A percentile compares a stretch with the other conserved stretches of the same genome.
Conservation (phyloP, 1,284 basidiomycete species). For the Takashimella tepidaria region DNA sequence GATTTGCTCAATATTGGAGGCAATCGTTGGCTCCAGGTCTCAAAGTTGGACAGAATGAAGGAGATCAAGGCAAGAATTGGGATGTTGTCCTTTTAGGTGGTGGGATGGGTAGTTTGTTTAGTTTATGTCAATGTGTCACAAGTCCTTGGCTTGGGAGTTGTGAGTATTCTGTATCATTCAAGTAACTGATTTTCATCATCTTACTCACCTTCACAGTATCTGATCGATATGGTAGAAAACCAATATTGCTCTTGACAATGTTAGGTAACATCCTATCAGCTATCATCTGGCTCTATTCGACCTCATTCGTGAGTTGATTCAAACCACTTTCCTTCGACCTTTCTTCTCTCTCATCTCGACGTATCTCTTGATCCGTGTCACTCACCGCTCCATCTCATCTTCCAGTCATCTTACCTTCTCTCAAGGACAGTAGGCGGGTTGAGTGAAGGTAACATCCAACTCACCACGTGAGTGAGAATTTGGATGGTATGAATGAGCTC, state of each 20-base stretch:
- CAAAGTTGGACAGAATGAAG: constrained; percentile 10
- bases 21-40: constrained; percentile 40
- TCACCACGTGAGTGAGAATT: constrained; percentile 49
- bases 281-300: constrained; percentile 78
- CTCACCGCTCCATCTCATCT: constrained; percentile 1
- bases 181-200: too few species aligned
- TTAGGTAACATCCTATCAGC: constrained; percentile 84
- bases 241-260: constrained; percentile 75
- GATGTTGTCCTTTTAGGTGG: constrained; percentile 57
- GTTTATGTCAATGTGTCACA: constrained; percentile 78
- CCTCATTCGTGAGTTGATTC: constrained; percentile 61
- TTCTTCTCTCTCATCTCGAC: not conserved
- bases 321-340: not conserved
- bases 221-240: constrained; percentile 79
- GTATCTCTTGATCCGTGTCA: too few species aligned
- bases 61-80: too few species aligned
- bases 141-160: constrained; percentile 72
- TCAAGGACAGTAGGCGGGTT: constrained; percentile 81
- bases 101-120: constrained; percentile 82
- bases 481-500: too few species aligned
- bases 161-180: constrained; percentile 19
- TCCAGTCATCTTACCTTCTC: constrained; percentile 64
- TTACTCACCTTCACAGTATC: constrained; percentile 28
- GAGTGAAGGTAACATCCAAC: constrained; percentile 64
- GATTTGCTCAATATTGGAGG: constrained; percentile 60